Evolutionary conservation across 2,329 filamentous ascomycete genomes (phyloP).

Genomic region (Fusarium brachygibbosum): DNA sequence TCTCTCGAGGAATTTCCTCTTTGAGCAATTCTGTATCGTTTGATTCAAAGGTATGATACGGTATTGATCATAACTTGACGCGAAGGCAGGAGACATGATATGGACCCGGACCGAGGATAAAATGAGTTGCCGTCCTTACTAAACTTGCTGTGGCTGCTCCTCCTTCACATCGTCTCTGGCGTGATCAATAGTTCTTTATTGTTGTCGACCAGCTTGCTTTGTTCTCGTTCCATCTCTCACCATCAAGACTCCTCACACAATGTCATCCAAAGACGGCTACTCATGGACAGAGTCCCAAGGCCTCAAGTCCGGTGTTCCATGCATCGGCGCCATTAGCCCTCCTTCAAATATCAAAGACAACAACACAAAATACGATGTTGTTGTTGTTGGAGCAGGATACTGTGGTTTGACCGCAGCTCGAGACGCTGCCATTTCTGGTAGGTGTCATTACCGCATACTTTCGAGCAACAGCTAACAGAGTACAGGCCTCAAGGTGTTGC

Average conservation of each 20-base stretch:
- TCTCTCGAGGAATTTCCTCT: conserved; percentile 17
- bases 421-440: conserved; percentile 49
- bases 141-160: background rate
- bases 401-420: conserved; percentile 50
- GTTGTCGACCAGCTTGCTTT: too few species aligned
- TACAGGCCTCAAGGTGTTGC: conserved; percentile 55
- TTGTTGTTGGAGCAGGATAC: conserved; percentile 52
- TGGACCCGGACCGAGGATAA: conserved; percentile 26
- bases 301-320: conserved; percentile 50
- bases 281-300: conserved; percentile 51
- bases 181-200: background rate
- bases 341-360: conserved; percentile 36
- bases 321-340: conserved; percentile 51
- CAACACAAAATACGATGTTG: conserved; percentile 43
- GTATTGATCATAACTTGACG: background rate
- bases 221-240: background rate
- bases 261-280: conserved; percentile 52
- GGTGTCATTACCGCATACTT: fast-evolving
- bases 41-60: background rate
- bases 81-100: background rate
- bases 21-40: background rate
- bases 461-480: background rate
- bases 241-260: background rate
- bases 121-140: conserved; percentile 26
- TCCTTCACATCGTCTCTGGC: background rate